Evolutionary conservation across 2,329 filamentous ascomycete species (phyloP).

Genomic region (Diaporthe sp.): DNA sequence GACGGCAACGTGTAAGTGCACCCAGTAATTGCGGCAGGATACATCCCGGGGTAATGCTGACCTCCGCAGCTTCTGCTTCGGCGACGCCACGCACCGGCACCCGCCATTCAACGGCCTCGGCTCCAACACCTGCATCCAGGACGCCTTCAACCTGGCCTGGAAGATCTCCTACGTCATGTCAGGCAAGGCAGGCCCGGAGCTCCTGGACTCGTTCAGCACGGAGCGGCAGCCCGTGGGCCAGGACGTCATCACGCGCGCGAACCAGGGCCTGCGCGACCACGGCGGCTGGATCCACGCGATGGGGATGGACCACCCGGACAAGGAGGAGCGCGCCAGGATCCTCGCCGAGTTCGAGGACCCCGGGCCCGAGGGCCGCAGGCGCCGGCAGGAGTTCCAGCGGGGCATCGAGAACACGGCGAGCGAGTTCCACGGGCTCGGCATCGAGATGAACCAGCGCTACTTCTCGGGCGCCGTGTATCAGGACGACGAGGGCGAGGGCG

Average conservation of each 20-base stretch:
- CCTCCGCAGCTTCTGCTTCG: slow-evolving; percentile 62
- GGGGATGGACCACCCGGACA: slow-evolving; percentile 56
- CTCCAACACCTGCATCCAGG: slow-evolving; percentile 71
- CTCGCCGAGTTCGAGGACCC: slow-evolving; percentile 58
- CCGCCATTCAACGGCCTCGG: slow-evolving; percentile 70
- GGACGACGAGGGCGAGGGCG: slow-evolving; percentile 61
- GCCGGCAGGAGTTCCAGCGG: slow-evolving; percentile 56
- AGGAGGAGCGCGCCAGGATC: slow-evolving; percentile 54
- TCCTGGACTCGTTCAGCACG: slow-evolving; percentile 59
- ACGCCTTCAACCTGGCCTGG: slow-evolving; percentile 70
- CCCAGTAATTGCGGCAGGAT: too few species aligned
- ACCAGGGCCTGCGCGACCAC: slow-evolving; percentile 69
- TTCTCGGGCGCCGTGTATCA: slow-evolving; percentile 59
- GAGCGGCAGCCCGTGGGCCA: slow-evolving; percentile 66
- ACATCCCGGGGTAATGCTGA: slow-evolving; percentile 22
- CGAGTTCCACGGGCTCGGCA: slow-evolving; percentile 69
- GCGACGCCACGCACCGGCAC: slow-evolving; percentile 71
- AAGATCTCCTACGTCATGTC: slow-evolving; percentile 64
- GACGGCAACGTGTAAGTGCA: slow-evolving; percentile 59
- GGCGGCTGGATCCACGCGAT: slow-evolving; percentile 59
- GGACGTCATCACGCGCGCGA: slow-evolving; percentile 66
- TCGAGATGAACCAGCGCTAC: slow-evolving; percentile 73
- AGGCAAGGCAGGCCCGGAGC: slow-evolving; percentile 52
- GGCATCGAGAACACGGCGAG: slow-evolving; percentile 59
- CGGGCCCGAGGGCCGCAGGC: slow-evolving; percentile 53